Percentiles rank a stretch among this genome's conserved stretches.
Evolutionary conservation across 202 grass and related monocot species (phyloP).

Genomic region (Digitaria exilis): DNA sequence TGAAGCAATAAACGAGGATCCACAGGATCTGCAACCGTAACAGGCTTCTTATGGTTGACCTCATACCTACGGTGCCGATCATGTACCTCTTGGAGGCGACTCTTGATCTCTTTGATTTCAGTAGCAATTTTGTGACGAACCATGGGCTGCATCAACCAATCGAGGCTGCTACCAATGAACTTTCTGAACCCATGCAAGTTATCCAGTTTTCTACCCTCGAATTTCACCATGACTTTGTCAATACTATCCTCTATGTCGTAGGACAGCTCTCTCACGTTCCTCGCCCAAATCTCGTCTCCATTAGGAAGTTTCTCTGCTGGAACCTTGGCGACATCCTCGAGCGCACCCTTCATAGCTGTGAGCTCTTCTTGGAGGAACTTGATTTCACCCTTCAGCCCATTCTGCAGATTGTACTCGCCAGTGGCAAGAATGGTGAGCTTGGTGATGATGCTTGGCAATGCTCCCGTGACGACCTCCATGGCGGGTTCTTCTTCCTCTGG

Average conservation of each 20-base stretch:
- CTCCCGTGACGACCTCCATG: background rate
- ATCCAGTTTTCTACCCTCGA: fast-evolving
- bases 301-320: background rate
- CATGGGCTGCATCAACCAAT: background rate
- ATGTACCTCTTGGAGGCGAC: background rate
- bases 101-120: background rate
- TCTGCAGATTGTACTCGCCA: background rate
- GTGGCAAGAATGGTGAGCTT: background rate
- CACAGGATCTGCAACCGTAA: no score
- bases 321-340: background rate
- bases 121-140: background rate
- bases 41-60: background rate
- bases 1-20: background rate
- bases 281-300: background rate
- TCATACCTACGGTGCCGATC: background rate
- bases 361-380: background rate
- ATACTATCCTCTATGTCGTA: background rate
- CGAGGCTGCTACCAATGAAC: background rate
- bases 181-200: no score
- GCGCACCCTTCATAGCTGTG: background rate
- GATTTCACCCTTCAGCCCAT: background rate
- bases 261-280: background rate
- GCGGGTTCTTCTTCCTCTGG: no score
- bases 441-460: background rate
- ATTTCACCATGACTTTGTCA: background rate